phyloP scores from a whole-genome alignment of 2,329 filamentous ascomycete genomes.

The Emericellopsis atlantica region DNA sequence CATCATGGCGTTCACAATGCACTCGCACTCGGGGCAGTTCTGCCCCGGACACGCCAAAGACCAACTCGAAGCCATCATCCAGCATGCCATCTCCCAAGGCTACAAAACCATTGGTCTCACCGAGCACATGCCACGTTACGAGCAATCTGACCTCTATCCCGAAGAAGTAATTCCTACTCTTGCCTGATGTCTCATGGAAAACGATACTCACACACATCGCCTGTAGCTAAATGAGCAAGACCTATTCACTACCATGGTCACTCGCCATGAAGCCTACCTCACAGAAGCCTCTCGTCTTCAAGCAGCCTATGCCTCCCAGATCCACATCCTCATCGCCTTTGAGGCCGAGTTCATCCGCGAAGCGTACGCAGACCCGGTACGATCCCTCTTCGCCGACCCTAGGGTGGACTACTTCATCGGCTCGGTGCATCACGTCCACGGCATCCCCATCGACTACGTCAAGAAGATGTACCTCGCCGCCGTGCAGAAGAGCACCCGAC shows the following conservation, averaged over 20 bases:
- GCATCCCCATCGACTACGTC: slow-evolving; percentile 84
- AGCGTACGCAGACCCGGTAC: slow-evolving; percentile 43
- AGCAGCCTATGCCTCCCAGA: slow-evolving; percentile 52
- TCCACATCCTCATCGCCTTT: slow-evolving; percentile 78
- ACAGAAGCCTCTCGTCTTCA: slow-evolving; percentile 63
- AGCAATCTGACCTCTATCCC: slow-evolving; percentile 70
- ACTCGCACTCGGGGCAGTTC: slow-evolving; percentile 96
- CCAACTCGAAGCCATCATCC: slow-evolving; percentile 70
- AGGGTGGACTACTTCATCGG: slow-evolving; percentile 83
- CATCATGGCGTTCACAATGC: slow-evolving; percentile 89
- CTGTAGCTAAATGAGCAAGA: slow-evolving; percentile 35
- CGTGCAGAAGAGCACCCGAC: slow-evolving; percentile 20
- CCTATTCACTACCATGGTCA: slow-evolving; percentile 32
- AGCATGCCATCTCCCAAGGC: slow-evolving; percentile 62
- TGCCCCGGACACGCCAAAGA: slow-evolving; percentile 83
- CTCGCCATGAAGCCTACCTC: slow-evolving; percentile 60
- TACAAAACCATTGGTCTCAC: slow-evolving; percentile 81
- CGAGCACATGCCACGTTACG: slow-evolving; percentile 84
- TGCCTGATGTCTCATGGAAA: neutral
- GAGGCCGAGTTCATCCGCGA: slow-evolving; percentile 87
- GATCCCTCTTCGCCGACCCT: slow-evolving; percentile 45
- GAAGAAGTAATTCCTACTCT: slow-evolving; percentile 55
- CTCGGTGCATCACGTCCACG: slow-evolving; percentile 80
- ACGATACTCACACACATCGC: neutral
- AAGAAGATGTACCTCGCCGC: slow-evolving; percentile 45